Evolutionary conservation across 495 filamentous ascomycete species (phyloP), one percentile per base, ranked within the genome.

Genomic region (Oidiodendron maius): DNA sequence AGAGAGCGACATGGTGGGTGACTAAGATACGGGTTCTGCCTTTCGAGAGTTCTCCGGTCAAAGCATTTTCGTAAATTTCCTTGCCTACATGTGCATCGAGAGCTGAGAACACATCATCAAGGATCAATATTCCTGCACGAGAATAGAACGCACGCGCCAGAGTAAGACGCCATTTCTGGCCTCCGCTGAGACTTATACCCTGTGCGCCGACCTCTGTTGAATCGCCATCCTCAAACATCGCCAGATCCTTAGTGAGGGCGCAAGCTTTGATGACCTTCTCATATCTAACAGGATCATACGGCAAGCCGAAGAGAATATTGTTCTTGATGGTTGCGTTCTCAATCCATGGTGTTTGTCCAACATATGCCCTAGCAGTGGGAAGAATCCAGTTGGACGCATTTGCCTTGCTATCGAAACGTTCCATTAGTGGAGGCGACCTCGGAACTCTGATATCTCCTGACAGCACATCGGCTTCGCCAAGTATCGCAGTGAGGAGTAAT

Each of bases 111-210:
- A 84, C 78, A 55, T 88, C 84, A 56, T 89, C 85, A 3, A 89
- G 70, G 5, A 87, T 61, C 16, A 88, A 60, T 12, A 85, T 74
- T 2, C 72, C 75, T 11, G 82, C 76, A 8, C 72, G 64, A 34
- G 83, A 86, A 54, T 88, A 89, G 2, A 87, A 68, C 1, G 85
- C 85, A 44, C 85, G 71, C 17, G 85, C 85, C 1, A 89, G 67
- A 8, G 81, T 77, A 20, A 86, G 70, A 12, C 85, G 71, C 63
- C 83, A 83, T 40, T 78, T 77, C 57, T 89, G 85, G 0, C 85
- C 85, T 41, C 85, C 85, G 9, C 79, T 84, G 3, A 89, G 70
- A 42, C 75, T 83, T 17, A 85, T 77, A 0, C 85, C 85, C 46
- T 81, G 79, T 44, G 83, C 79, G 1, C 85, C 85, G 45, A 89